Conservation (phyloP, 2,329 filamentous ascomycete species). For the Septoria linicola region DNA sequence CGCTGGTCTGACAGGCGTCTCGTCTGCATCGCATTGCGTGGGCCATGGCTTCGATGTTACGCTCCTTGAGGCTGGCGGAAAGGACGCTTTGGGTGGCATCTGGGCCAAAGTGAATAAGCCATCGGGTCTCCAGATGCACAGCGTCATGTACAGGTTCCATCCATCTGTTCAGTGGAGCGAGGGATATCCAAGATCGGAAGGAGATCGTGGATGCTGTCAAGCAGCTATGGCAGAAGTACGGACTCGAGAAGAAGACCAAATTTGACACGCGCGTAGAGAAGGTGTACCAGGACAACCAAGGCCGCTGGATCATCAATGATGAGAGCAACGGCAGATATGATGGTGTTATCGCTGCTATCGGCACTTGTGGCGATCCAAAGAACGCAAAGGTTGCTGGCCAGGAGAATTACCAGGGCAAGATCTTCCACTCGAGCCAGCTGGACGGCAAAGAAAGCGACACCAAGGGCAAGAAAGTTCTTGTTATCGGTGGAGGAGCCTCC, state of each 20-base stretch:
- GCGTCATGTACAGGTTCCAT: constrained; percentile 84
- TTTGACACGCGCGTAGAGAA: constrained; percentile 70
- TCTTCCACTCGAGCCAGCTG: constrained; percentile 73
- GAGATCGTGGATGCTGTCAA: constrained; percentile 73
- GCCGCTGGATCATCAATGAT: constrained; percentile 76
- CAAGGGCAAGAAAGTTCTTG: constrained; percentile 71
- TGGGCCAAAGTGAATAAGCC: constrained; percentile 65
- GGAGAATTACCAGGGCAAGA: constrained; percentile 67
- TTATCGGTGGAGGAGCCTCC: constrained; percentile 78
- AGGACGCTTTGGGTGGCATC: constrained; percentile 56
- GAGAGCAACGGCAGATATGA: constrained; percentile 70
- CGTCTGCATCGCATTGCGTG: constrained; percentile 76
- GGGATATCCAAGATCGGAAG: constrained; percentile 74
- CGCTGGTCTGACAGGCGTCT: constrained; percentile 66
- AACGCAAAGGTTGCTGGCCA: constrained; percentile 69
- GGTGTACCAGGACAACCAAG: constrained; percentile 66
- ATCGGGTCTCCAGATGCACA: constrained; percentile 79
- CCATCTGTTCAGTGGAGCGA: constrained; percentile 71
- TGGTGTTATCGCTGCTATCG: constrained; percentile 73
- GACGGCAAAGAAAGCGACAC: constrained; percentile 75
- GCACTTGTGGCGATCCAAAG: constrained; percentile 77
- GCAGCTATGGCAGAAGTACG: constrained; percentile 72
- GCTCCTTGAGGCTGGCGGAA: constrained; percentile 71
- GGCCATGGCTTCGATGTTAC: constrained; percentile 81
- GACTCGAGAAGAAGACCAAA: constrained; percentile 66